A percentile compares a stretch with the other conserved stretches of the same genome.
phyloP scores from a whole-genome alignment of 2,329 filamentous ascomycete genomes.

The Plenodomus biglobosus region DNA sequence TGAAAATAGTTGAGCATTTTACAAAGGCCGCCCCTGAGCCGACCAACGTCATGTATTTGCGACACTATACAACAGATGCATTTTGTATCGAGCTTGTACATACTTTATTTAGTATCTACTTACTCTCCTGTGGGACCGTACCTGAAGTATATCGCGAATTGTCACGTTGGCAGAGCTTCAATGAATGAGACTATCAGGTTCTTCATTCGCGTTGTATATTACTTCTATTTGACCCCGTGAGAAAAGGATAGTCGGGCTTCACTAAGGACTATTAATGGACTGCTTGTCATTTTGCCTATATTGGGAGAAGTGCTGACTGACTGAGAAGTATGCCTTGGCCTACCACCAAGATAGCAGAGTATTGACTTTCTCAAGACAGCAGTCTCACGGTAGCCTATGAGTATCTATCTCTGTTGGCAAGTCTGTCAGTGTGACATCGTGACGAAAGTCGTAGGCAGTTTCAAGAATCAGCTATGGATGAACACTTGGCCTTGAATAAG shows the following conservation, averaged over 20 bases:
- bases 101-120: constrained; percentile 11
- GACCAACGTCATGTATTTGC: not conserved
- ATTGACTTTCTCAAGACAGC: too few species aligned
- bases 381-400: too few species aligned
- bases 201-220: constrained; percentile 14
- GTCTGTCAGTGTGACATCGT: constrained; percentile 19
- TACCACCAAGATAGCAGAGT: constrained; percentile 17
- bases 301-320: constrained; percentile 5
- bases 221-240: constrained; percentile 1
- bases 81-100: constrained; percentile 13
- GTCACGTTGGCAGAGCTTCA: constrained; percentile 6
- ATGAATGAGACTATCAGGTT: constrained; percentile 13
- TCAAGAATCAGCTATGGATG: too few species aligned
- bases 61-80: not conserved
- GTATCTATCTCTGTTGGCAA: constrained; percentile 10
- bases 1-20: not conserved
- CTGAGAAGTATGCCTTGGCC: constrained; percentile 25
- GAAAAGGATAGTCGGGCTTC: not conserved
- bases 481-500: too few species aligned
- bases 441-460: constrained; percentile 17
- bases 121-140: constrained; percentile 21
- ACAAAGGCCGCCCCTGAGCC: not conserved
- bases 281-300: not conserved
- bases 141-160: constrained; percentile 23
- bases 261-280: not conserved